These are phyloP conservation scores for Suillus plorans DNA, from an alignment of 768 basidiomycete species.

Conservation along the genomic window DNA sequence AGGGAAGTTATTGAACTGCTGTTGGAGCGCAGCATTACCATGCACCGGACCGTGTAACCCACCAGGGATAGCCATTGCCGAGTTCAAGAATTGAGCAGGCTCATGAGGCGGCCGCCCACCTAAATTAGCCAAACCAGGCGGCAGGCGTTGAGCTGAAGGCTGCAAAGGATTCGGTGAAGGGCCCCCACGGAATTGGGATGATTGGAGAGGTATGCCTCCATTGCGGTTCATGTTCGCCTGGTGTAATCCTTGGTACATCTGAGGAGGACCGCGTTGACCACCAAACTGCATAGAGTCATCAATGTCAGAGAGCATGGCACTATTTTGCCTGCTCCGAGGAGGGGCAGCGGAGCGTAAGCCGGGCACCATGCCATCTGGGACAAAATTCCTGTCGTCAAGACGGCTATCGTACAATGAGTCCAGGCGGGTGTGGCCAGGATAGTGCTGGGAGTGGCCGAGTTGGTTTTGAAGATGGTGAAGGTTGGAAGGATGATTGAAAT, in stretches of 20 bases:
- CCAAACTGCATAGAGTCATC: slow-evolving; percentile 68
- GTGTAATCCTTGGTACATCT: slow-evolving; percentile 54
- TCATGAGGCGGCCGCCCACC: slow-evolving; percentile 83
- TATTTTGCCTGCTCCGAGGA: slow-evolving; percentile 58
- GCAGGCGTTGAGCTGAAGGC: slow-evolving; percentile 57
- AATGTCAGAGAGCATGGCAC: slow-evolving; percentile 54
- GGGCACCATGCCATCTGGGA: slow-evolving; percentile 85
- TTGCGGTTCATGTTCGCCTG: slow-evolving; percentile 51
- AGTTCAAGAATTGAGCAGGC: slow-evolving; percentile 56
- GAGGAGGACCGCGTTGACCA: slow-evolving; percentile 57
- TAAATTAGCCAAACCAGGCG: slow-evolving; percentile 79
- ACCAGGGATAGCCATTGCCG: slow-evolving; percentile 44
- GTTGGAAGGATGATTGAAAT: slow-evolving; percentile 25
- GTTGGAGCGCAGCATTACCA: slow-evolving; percentile 44
- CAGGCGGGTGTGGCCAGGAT: slow-evolving; percentile 45
- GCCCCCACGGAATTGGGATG: slow-evolving; percentile 65
- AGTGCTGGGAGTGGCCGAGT: slow-evolving; percentile 39
- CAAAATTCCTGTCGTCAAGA: slow-evolving; percentile 72
- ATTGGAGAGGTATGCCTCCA: slow-evolving; percentile 55
- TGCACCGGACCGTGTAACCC: slow-evolving; percentile 48
- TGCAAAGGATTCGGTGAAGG: slow-evolving; percentile 60
- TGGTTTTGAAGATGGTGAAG: slow-evolving; percentile 43
- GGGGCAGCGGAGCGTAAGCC: slow-evolving; percentile 70
- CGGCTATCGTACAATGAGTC: slow-evolving; percentile 75
- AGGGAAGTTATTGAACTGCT: slow-evolving; percentile 55